phyloP scores from a whole-genome alignment of 306 rosid genomes.

The Glycine latifolia region DNA sequence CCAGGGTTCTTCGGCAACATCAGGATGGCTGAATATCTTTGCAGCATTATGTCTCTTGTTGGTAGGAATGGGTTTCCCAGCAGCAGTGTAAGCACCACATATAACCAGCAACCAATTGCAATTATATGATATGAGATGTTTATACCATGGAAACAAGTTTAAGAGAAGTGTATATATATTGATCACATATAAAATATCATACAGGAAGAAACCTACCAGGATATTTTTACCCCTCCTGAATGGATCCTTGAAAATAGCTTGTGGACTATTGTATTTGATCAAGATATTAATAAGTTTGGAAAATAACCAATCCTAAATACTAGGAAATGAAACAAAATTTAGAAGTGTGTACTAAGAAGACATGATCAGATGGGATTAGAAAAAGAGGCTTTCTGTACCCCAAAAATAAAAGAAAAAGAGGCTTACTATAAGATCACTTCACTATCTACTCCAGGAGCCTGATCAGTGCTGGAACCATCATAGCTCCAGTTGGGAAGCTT shows the following conservation, averaged over 20 bases:
- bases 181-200: not conserved
- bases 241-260: slow-evolving; percentile 91
- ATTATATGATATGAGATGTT: not conserved
- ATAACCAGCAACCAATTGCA: slow-evolving; percentile 56
- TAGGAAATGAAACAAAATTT: not conserved
- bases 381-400: not conserved
- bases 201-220: slow-evolving; percentile 57
- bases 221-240: slow-evolving; percentile 85
- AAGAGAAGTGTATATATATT: not conserved
- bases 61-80: slow-evolving; percentile 75
- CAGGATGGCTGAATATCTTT: slow-evolving; percentile 70
- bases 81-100: slow-evolving; percentile 72
- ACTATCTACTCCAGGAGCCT: slow-evolving; percentile 89
- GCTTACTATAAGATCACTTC: slow-evolving; percentile 83
- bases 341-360: not conserved
- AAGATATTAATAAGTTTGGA: not conserved
- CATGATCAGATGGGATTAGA: not conserved
- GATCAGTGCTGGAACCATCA: slow-evolving; percentile 94
- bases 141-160: not conserved
- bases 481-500: slow-evolving; percentile 89
- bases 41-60: slow-evolving; percentile 75
- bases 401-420: too few species aligned
- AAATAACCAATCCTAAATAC: not conserved
- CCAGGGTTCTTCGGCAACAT: slow-evolving; percentile 76
- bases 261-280: slow-evolving; percentile 63